Conservation (phyloP, 805 yeast genomes). For the Suhomyces tanzawaensis region DNA sequence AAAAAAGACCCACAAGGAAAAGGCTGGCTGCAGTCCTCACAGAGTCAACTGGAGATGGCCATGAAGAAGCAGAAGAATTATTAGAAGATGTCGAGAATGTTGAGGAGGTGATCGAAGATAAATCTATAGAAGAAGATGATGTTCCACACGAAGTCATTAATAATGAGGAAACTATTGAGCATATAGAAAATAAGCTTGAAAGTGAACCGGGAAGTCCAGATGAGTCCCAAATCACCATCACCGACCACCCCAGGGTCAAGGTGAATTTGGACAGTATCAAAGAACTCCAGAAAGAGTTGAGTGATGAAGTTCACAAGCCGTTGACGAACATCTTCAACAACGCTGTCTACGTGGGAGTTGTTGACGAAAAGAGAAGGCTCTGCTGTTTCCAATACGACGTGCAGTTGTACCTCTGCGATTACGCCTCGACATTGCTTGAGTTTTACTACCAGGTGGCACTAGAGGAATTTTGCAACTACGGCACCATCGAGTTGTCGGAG, state of each 20-base stretch:
- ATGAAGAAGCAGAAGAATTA: not conserved
- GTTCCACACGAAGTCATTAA: not conserved
- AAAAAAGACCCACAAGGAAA: no score
- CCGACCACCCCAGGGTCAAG: slow-evolving; percentile 19
- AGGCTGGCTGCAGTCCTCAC: no score
- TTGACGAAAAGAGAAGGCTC: slow-evolving; percentile 66
- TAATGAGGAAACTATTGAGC: not conserved
- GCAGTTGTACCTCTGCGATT: slow-evolving; percentile 74
- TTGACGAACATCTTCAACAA: slow-evolving; percentile 68
- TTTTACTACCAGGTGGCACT: slow-evolving; percentile 80
- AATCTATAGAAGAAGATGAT: not conserved
- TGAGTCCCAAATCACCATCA: not conserved
- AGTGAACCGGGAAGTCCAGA: not conserved
- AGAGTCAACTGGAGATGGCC: no score
- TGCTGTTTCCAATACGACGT: slow-evolving; percentile 86
- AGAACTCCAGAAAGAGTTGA: slow-evolving; percentile 53
- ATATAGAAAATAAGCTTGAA: not conserved
- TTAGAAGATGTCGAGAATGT: not conserved
- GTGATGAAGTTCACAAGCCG: slow-evolving; percentile 43
- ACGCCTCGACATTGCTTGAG: slow-evolving; percentile 63
- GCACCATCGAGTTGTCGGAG: slow-evolving; percentile 35
- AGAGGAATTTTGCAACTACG: slow-evolving; percentile 79
- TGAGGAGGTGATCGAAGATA: not conserved
- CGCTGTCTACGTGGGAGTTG: slow-evolving; percentile 76
- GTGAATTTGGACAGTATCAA: slow-evolving; percentile 59